Evolutionary conservation across 1,139 yeast species (phyloP).

Genomic region (Saccharomyces hybrid): DNA sequence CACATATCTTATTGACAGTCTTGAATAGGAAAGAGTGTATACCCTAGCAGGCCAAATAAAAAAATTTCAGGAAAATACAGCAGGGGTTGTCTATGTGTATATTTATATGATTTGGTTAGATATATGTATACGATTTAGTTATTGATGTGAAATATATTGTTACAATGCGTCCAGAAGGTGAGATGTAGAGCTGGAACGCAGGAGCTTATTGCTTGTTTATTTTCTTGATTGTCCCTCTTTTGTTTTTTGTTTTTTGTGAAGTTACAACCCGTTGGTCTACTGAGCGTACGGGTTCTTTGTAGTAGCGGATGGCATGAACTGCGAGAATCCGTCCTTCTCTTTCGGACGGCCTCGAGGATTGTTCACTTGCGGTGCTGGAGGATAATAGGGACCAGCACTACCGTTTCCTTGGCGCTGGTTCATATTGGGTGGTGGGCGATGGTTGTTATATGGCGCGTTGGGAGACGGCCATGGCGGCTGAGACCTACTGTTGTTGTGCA

Average conservation of each 20-base stretch:
- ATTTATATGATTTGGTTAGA: neutral
- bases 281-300: constrained; percentile 9
- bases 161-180: neutral
- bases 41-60: neutral
- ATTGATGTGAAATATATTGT: neutral
- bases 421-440: constrained; percentile 1
- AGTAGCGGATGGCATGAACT: constrained; percentile 24
- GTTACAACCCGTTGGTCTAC: neutral
- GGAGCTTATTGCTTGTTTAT: neutral
- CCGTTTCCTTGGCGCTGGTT: neutral
- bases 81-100: neutral
- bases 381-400: constrained; percentile 2
- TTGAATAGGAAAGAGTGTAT: neutral
- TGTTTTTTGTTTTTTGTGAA: neutral
- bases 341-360: constrained; percentile 1
- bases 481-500: neutral
- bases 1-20: neutral
- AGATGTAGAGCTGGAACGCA: neutral
- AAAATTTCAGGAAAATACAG: neutral
- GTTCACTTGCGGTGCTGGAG: constrained; percentile 12
- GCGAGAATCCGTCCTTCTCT: constrained; percentile 24
- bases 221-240: neutral
- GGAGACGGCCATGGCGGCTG: neutral
- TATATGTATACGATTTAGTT: neutral
- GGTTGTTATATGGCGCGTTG: neutral